Percentiles rank a stretch among this genome's conserved stretches.
phyloP scores from a whole-genome alignment of 306 rosid species.

The Quercus parvula region DNA sequence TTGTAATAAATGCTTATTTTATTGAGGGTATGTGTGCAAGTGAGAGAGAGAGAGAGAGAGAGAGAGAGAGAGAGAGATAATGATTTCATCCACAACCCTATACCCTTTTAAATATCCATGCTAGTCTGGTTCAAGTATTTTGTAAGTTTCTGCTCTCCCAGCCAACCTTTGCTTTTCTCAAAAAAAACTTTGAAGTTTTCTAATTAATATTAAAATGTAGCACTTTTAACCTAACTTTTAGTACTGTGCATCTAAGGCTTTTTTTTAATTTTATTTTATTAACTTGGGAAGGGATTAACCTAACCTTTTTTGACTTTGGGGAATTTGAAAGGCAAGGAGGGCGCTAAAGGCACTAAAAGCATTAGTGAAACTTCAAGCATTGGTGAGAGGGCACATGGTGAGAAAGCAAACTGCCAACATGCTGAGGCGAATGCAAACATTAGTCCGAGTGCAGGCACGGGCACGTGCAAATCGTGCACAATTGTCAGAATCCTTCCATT shows the following conservation, averaged over 20 bases:
- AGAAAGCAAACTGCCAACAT: conserved; percentile 88
- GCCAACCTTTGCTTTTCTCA: background rate
- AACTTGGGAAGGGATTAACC: no score
- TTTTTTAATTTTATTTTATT: background rate
- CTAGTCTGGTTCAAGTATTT: conserved; percentile 7
- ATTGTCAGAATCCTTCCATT: conserved; percentile 44
- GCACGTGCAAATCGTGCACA: conserved; percentile 67
- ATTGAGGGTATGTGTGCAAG: conserved; percentile 16
- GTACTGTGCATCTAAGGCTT: background rate
- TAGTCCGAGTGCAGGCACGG: conserved; percentile 74
- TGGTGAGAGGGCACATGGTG: conserved; percentile 90
- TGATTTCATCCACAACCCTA: conserved; percentile 43
- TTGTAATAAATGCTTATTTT: background rate
- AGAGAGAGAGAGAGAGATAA: conserved; percentile 23
- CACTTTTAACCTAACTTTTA: background rate
- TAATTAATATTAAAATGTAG: background rate
- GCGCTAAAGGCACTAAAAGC: conserved; percentile 90
- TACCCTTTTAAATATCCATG: conserved; percentile 20
- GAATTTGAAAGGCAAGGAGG: conserved; percentile 73
- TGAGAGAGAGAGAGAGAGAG: conserved; percentile 9
- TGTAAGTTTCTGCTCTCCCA: background rate
- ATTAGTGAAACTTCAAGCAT: conserved; percentile 87
- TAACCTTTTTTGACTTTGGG: background rate
- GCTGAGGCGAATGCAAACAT: conserved; percentile 91
- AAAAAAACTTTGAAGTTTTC: background rate